These are phyloP conservation scores for Diplosphaera chodatii DNA, from an alignment of 139 green algal species.

Conservation along the genomic window DNA sequence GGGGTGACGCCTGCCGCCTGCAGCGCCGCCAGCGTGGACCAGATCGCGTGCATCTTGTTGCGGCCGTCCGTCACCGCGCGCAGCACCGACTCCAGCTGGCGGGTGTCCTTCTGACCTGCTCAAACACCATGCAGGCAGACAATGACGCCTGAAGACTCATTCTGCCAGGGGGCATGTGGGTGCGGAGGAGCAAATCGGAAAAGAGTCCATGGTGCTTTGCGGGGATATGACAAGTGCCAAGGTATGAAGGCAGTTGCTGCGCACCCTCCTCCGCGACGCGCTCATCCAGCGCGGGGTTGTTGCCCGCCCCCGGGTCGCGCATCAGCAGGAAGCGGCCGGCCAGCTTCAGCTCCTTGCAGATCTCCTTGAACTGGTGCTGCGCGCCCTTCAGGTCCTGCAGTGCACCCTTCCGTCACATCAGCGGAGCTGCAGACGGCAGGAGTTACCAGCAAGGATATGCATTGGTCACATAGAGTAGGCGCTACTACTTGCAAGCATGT, in stretches of 20 bases:
- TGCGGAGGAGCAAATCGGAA: too few species aligned
- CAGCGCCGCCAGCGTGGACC: neutral
- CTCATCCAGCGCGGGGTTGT: neutral
- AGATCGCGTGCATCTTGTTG: neutral
- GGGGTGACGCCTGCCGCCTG: neutral
- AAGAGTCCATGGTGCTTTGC: too few species aligned
- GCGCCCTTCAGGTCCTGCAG: neutral
- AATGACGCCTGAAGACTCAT: too few species aligned
- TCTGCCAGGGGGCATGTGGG: too few species aligned
- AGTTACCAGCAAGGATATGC: too few species aligned
- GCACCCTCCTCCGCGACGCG: neutral
- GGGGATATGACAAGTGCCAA: too few species aligned
- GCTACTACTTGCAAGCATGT: too few species aligned
- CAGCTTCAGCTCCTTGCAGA: neutral
- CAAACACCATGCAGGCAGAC: too few species aligned
- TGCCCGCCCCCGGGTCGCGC: neutral
- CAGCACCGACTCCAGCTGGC: neutral
- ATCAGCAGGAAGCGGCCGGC: neutral
- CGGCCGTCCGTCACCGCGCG: neutral
- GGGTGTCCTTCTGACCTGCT: neutral
- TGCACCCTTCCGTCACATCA: too few species aligned
- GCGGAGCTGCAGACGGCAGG: too few species aligned
- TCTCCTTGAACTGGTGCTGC: neutral
- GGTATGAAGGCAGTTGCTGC: too few species aligned
- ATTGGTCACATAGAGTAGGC: too few species aligned